Evolutionary conservation across 2,329 filamentous ascomycete species (phyloP).

Genomic region (Pseudogymnoascus sp.): DNA sequence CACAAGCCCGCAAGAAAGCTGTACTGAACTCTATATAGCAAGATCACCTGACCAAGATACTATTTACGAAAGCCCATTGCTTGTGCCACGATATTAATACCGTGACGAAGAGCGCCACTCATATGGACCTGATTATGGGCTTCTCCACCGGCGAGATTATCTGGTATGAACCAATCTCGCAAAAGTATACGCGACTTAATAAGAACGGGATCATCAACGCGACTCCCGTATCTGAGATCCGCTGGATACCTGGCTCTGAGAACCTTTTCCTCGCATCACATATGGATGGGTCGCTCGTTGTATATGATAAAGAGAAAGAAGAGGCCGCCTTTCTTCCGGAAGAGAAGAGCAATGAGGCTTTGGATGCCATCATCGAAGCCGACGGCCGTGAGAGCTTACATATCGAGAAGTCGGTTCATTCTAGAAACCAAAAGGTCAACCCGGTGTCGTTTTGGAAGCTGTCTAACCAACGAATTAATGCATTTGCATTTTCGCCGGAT

Average conservation of each 20-base stretch:
- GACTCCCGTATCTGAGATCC: conserved; percentile 77
- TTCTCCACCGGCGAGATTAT: conserved; percentile 96
- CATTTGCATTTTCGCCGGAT: conserved; percentile 87
- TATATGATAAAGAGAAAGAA: conserved; percentile 97
- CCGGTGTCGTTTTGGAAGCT: conserved; percentile 89
- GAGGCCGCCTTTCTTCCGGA: conserved; percentile 73
- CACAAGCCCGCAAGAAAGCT: not conserved
- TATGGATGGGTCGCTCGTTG: conserved; percentile 80
- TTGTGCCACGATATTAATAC: conserved; percentile 89
- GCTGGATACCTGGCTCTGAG: conserved; percentile 91
- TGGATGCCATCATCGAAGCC: conserved; percentile 4
- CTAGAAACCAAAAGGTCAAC: conserved; percentile 87
- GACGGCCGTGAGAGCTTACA: conserved; percentile 46
- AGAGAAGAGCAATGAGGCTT: conserved; percentile 25
- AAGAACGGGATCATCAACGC: conserved; percentile 92
- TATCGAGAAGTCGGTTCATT: conserved; percentile 85
- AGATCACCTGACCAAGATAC: conserved; percentile 88
- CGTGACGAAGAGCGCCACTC: conserved; percentile 66
- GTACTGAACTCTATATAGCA: not conserved
- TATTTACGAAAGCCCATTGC: conserved; percentile 94
- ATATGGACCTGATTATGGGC: conserved; percentile 88
- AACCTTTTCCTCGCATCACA: conserved; percentile 87
- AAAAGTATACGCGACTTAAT: conserved; percentile 90
- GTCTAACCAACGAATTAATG: conserved; percentile 83
- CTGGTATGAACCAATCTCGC: conserved; percentile 96